A percentile compares a stretch with the other conserved stretches of the same genome.
phyloP scores from a whole-genome alignment of 805 yeast genomes.

The Wickerhamomyces strasburgensis region DNA sequence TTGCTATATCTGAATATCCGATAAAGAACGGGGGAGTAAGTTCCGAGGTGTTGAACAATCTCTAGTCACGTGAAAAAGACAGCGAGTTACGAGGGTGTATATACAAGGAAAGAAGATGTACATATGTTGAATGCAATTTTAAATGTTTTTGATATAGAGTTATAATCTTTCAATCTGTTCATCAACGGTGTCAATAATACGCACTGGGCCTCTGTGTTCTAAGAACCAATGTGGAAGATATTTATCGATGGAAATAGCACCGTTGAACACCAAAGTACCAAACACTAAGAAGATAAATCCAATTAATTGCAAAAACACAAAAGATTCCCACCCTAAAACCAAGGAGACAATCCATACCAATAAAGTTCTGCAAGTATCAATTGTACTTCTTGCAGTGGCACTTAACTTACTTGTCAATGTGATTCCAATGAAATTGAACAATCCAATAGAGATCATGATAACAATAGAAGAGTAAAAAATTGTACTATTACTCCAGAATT shows the following conservation, averaged over 20 bases:
- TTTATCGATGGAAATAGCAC: slow-evolving; percentile 51
- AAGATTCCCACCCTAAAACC: slow-evolving; percentile 69
- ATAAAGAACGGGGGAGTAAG: too few relatives aligned
- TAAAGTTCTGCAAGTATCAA: slow-evolving; percentile 72
- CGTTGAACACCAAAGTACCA: slow-evolving; percentile 74
- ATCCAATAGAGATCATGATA: slow-evolving; percentile 68
- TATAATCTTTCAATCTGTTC: slow-evolving; percentile 38
- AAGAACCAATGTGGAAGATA: slow-evolving; percentile 46
- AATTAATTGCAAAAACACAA: slow-evolving; percentile 51
- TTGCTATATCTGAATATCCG: too few relatives aligned
- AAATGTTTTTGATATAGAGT: too few relatives aligned
- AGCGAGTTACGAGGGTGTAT: slow-evolving; percentile 1
- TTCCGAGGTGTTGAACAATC: too few relatives aligned
- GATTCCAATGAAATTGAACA: slow-evolving; percentile 70
- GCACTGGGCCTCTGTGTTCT: slow-evolving; percentile 23
- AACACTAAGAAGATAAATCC: slow-evolving; percentile 62
- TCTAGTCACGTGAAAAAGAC: too few relatives aligned
- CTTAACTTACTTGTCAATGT: slow-evolving; percentile 59
- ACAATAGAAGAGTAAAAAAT: slow-evolving; percentile 51
- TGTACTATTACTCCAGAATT: slow-evolving; percentile 38
- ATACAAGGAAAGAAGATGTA: too few relatives aligned
- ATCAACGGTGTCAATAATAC: slow-evolving; percentile 32
- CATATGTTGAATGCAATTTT: too few relatives aligned
- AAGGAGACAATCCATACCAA: slow-evolving; percentile 73
- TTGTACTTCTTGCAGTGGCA: slow-evolving; percentile 75